Evolutionary conservation across 768 basidiomycete genomes (phyloP).

Genomic region (Mycena rosella): DNA sequence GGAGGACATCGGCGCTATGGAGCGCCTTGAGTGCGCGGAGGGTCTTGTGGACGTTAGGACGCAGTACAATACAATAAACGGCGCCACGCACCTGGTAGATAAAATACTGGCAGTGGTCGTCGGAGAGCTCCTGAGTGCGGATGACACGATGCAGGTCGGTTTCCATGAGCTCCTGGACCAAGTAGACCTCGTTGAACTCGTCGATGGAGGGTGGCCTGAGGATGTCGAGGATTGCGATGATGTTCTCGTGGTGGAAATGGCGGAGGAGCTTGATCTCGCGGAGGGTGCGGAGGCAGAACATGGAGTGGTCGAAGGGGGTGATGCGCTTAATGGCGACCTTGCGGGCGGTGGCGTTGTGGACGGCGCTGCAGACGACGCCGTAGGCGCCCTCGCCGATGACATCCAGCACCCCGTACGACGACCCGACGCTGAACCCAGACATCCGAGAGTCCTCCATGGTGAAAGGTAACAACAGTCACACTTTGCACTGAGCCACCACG

Average conservation of each 20-base stretch:
- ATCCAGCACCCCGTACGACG: slow-evolving; percentile 79
- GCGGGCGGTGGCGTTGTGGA: slow-evolving; percentile 81
- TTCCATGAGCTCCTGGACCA: slow-evolving; percentile 83
- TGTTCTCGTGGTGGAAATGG: slow-evolving; percentile 88
- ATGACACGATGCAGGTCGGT: slow-evolving; percentile 98
- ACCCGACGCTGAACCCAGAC: slow-evolving; percentile 62
- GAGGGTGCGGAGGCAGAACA: slow-evolving; percentile 90
- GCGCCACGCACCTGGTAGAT: slow-evolving; percentile 90
- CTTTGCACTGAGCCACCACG: too few species aligned
- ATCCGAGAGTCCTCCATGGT: slow-evolving; percentile 44
- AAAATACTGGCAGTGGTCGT: slow-evolving; percentile 98
- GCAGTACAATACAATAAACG: too few species aligned
- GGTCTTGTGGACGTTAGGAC: slow-evolving; percentile 62
- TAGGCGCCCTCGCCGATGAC: slow-evolving; percentile 96
- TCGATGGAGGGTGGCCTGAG: slow-evolving; percentile 82
- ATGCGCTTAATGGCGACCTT: slow-evolving; percentile 98
- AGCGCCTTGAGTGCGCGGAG: slow-evolving; percentile 94
- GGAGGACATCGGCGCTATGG: slow-evolving; percentile 94
- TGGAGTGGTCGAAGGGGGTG: slow-evolving; percentile 93
- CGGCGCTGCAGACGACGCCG: slow-evolving; percentile 89
- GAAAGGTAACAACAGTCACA: neutral
- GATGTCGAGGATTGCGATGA: slow-evolving; percentile 97
- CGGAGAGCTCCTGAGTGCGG: slow-evolving; percentile 91
- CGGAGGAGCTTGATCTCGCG: slow-evolving; percentile 94
- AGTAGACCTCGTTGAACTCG: slow-evolving; percentile 88